Evolutionary conservation across 2,329 filamentous ascomycete genomes (phyloP).

Genomic region (Elsinoe arachidis): DNA sequence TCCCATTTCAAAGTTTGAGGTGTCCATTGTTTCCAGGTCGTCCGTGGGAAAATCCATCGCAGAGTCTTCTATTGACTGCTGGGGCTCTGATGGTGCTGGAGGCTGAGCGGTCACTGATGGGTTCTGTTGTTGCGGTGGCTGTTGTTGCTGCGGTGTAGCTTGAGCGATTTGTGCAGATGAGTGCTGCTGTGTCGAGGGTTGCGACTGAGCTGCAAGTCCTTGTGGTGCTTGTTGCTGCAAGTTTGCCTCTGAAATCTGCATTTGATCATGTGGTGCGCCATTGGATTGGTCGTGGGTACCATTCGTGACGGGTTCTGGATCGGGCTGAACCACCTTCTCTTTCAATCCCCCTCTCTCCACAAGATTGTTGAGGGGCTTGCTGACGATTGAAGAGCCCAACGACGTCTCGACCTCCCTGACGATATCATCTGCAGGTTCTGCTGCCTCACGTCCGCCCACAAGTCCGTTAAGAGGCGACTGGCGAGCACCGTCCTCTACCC

Average conservation of each 20-base stretch:
- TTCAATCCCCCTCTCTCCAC: slow-evolving; percentile 30
- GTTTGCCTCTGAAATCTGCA: background rate
- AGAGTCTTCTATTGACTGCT: slow-evolving; percentile 12
- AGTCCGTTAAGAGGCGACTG: slow-evolving; percentile 50
- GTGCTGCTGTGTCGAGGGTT: background rate
- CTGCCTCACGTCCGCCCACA: slow-evolving; percentile 27
- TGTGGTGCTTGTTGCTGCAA: background rate
- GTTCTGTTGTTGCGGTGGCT: slow-evolving; percentile 5
- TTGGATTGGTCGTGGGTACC: slow-evolving; percentile 59
- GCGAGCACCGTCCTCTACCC: slow-evolving; percentile 46
- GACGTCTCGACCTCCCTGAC: slow-evolving; percentile 63
- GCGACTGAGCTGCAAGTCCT: background rate
- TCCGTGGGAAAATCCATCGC: slow-evolving; percentile 12
- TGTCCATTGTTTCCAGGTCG: slow-evolving; percentile 17
- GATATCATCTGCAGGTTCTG: slow-evolving; percentile 60
- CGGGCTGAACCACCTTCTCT: slow-evolving; percentile 18
- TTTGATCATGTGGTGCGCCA: slow-evolving; percentile 31
- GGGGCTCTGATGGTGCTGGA: background rate
- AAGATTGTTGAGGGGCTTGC: slow-evolving; percentile 23
- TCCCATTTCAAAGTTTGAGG: slow-evolving; percentile 16
- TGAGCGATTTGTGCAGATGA: background rate
- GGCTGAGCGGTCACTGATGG: background rate
- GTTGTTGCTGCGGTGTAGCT: background rate
- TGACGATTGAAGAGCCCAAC: slow-evolving; percentile 55
- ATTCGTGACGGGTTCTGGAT: slow-evolving; percentile 42